phyloP scores from a whole-genome alignment of 108 stramenopile genomes.

The Cyclotella distinguenda region DNA sequence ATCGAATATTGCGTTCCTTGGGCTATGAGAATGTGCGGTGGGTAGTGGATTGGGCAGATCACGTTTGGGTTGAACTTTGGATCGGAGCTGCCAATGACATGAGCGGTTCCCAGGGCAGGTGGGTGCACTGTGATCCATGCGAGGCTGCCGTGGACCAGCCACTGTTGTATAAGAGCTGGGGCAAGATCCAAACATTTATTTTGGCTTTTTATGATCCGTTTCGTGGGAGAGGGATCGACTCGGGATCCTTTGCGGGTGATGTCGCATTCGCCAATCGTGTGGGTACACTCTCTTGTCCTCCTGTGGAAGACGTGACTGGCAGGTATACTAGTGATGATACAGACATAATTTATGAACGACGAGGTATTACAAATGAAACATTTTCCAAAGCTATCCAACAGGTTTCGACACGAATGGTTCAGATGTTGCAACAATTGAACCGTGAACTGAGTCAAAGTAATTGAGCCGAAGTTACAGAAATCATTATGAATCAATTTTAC shows the following conservation, averaged over 20 bases:
- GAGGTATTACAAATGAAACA: slow-evolving; percentile 32
- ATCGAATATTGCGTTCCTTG: slow-evolving; percentile 51
- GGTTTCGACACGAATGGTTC: slow-evolving; percentile 10
- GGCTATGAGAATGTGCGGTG: slow-evolving; percentile 55
- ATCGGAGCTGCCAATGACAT: slow-evolving; percentile 1
- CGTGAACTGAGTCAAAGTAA: too few species aligned
- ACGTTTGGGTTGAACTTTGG: slow-evolving; percentile 64
- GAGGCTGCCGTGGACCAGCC: slow-evolving; percentile 68
- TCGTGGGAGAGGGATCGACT: not conserved
- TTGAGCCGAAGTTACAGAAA: too few species aligned
- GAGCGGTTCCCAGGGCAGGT: slow-evolving; percentile 14
- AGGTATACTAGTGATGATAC: slow-evolving; percentile 27
- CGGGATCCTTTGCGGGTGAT: not conserved
- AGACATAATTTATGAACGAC: slow-evolving; percentile 35
- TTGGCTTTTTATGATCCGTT: slow-evolving; percentile 56
- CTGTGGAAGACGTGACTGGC: slow-evolving; percentile 53
- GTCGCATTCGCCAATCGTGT: not conserved
- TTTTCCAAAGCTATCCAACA: slow-evolving; percentile 19
- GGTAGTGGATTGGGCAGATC: slow-evolving; percentile 76
- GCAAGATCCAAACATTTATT: slow-evolving; percentile 71
- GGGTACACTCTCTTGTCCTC: not conserved
- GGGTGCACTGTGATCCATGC: slow-evolving; percentile 76
- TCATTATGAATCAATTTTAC: too few species aligned
- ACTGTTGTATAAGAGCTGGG: slow-evolving; percentile 63
- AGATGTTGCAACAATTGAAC: too few species aligned